Evolutionary conservation across 2,329 filamentous ascomycete genomes (phyloP), one percentile per base, ranked within the genome.

Genomic region (Aspergillus sp.): DNA sequence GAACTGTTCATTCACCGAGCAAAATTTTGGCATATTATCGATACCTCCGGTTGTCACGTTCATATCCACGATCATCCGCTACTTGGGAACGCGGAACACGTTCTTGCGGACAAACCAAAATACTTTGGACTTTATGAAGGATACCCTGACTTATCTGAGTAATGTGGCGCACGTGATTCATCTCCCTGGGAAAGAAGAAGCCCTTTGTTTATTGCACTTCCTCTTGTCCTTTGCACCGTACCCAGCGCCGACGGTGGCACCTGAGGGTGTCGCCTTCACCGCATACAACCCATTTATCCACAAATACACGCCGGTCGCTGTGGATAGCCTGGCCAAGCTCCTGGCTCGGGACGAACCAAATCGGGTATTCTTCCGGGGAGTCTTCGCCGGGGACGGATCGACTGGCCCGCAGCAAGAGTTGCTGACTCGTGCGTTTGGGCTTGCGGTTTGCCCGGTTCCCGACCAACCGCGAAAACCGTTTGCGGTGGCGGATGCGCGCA

Each of bases 61-160:
- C 49, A 65, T 95, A 6, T 86, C 85, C 36, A 79, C 79, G 28
- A 75, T 88, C 3, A 86, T 96, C 41, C 74, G 86, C 38, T 84
- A 91, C 44, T 70, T 96, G 10, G 91, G 89, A 17, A 95, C 88
- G 3, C 80, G 86, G 10, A 86, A 86, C 46, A 84, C 89, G 71
- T 72, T 96, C 17, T 65, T 96, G 26, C 78, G 86, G 24, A 85
- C 79, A 3, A 74, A 91, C 44, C 70, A 74, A 51, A 94, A 95
- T 59, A 91, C 83, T 0, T 67, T 95, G 44, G 91, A 98, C 58
- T 89, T 96, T 49, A 93, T 95, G 84, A 98, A 98, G 62, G 91
- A 98, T 57, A 69, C 86, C 17, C 76, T 96, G 36, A 80, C 86
- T 11, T 78, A 93, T 44, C 68, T 98, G 34, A 95, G 89, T 35